phyloP scores from a whole-genome alignment of 2,329 filamentous ascomycete genomes.

The Fusarium pseudoanthophilum region DNA sequence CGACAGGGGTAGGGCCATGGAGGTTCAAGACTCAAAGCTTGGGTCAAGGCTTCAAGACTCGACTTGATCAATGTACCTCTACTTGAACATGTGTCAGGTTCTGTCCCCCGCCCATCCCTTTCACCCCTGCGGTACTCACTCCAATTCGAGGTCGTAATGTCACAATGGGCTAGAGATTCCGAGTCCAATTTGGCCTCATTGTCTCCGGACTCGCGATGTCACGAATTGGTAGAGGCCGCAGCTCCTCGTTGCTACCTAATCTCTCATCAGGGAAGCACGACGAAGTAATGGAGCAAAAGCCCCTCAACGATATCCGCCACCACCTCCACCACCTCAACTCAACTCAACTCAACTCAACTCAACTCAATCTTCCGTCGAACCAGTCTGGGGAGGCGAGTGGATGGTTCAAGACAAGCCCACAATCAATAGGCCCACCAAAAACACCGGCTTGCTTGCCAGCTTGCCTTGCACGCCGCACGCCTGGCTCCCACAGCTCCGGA shows the following conservation, averaged over 20 bases:
- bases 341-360: slow-evolving; percentile 2
- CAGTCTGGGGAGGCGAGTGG: slow-evolving; percentile 30
- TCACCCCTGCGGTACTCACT: slow-evolving; percentile 35
- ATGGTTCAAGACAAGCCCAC: slow-evolving; percentile 34
- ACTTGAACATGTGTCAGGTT: slow-evolving; percentile 47
- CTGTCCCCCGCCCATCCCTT: slow-evolving; percentile 39
- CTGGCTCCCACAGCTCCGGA: slow-evolving; percentile 39
- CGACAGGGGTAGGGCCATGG: slow-evolving; percentile 41
- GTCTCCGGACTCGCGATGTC: background rate
- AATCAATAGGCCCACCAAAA: slow-evolving; percentile 40
- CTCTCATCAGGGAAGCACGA: background rate
- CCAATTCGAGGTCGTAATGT: slow-evolving; percentile 38
- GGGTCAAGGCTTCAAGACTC: slow-evolving; percentile 10
- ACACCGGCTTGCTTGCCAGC: slow-evolving; percentile 30
- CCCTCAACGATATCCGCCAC: background rate
- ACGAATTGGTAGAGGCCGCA: background rate
- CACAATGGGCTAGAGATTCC: slow-evolving; percentile 31
- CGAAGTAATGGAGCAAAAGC: background rate
- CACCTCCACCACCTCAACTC: slow-evolving; percentile 5
- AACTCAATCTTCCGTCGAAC: background rate
- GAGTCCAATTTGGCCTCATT: slow-evolving; percentile 23
- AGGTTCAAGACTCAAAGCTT: slow-evolving; percentile 11
- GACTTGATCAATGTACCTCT: slow-evolving; percentile 40
- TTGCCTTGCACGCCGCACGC: slow-evolving; percentile 22
- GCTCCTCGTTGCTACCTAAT: background rate